These are phyloP conservation scores for Alternaria triticimaculans DNA, from an alignment of 2,329 filamentous ascomycete genomes.

Conservation along the genomic window DNA sequence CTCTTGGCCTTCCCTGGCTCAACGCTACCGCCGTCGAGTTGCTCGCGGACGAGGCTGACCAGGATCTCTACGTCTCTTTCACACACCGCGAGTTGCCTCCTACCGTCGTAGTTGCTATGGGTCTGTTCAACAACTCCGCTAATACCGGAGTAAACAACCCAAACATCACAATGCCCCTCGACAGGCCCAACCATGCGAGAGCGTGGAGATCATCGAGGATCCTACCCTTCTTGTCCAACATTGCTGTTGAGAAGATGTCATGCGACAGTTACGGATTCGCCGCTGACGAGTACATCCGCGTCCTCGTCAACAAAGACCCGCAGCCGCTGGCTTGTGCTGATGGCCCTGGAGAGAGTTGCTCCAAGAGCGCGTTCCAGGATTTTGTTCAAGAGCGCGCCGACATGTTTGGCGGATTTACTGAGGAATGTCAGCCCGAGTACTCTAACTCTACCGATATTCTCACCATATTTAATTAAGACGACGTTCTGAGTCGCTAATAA, in stretches of 20 bases:
- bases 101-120: conserved; percentile 70
- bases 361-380: conserved; percentile 50
- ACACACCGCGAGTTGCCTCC: conserved; percentile 73
- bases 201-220: conserved; percentile 69
- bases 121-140: conserved; percentile 72
- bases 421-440: conserved; percentile 53
- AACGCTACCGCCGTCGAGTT: conserved; percentile 64
- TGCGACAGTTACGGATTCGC: conserved; percentile 65
- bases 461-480: conserved; percentile 19
- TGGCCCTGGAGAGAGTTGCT: conserved; percentile 61
- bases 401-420: conserved; percentile 53
- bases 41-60: conserved; percentile 54
- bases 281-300: conserved; percentile 59
- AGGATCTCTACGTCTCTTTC: conserved; percentile 72
- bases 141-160: conserved; percentile 60
- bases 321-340: conserved; percentile 58
- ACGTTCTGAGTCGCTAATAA: neutral
- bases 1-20: conserved; percentile 70
- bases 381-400: conserved; percentile 54
- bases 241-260: conserved; percentile 70
- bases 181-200: conserved; percentile 67
- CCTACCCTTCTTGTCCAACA: conserved; percentile 69
- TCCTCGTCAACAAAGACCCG: conserved; percentile 59
- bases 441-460: conserved; percentile 53
- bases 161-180: conserved; percentile 70